These are phyloP conservation scores for Panaeolus cyanescens DNA, from an alignment of 768 basidiomycete species.

Conservation along the genomic window DNA sequence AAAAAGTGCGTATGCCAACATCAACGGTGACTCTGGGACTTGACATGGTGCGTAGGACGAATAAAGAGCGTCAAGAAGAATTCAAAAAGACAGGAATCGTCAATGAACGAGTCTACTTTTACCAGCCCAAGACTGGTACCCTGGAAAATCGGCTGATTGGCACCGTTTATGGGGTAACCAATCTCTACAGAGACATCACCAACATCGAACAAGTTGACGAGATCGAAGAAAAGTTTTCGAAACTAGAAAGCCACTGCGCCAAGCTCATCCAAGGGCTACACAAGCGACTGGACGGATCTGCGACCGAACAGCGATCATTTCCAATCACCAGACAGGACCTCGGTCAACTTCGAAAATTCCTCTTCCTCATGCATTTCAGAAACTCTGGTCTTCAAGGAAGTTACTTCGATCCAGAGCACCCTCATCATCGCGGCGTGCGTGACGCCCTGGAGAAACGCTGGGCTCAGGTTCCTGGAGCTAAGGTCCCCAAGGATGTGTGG, in stretches of 20 bases:
- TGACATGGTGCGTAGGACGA: not conserved
- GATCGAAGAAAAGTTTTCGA: conserved; percentile 26
- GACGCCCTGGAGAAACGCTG: conserved; percentile 25
- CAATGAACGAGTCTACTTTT: conserved; percentile 13
- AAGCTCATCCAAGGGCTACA: conserved; percentile 20
- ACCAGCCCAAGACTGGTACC: conserved; percentile 16
- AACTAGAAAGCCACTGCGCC: conserved; percentile 28
- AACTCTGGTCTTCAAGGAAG: conserved; percentile 13
- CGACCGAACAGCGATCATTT: conserved; percentile 3
- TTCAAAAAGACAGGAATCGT: conserved; percentile 1
- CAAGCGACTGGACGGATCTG: not conserved
- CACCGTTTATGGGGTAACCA: conserved; percentile 19
- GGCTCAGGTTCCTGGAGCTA: conserved; percentile 13
- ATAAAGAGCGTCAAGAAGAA: conserved; percentile 5
- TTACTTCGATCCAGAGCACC: conserved; percentile 29
- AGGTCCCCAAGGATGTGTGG: conserved; percentile 29
- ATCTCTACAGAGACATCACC: conserved; percentile 27
- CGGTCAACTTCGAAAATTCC: conserved; percentile 33
- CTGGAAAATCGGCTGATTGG: conserved; percentile 17
- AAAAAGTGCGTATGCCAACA: not conserved
- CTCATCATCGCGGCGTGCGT: conserved; percentile 17
- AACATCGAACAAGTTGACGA: conserved; percentile 22
- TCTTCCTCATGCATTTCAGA: conserved; percentile 37
- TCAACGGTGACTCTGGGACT: not conserved
- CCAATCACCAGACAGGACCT: conserved; percentile 26